Conservation (phyloP, 495 filamentous ascomycete genomes). For the Jackrogersella multiformis region DNA sequence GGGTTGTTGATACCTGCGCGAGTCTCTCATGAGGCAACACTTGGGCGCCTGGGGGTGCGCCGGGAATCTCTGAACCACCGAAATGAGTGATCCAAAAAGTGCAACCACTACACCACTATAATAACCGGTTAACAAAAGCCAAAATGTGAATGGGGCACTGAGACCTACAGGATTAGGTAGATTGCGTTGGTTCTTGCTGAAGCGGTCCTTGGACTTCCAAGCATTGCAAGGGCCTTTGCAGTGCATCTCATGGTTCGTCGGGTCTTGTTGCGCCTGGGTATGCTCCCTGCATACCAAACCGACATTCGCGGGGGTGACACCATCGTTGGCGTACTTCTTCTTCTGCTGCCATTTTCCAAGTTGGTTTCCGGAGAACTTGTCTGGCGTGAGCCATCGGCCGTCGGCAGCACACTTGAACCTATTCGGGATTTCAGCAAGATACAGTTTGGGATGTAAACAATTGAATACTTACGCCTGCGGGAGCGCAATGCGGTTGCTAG, state of each 20-base stretch:
- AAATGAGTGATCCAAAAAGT: constrained; percentile 51
- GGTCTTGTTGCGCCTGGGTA: not conserved
- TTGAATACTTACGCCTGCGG: constrained; percentile 22
- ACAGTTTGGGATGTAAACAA: not conserved
- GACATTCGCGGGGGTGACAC: constrained; percentile 38
- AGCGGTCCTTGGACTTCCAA: constrained; percentile 58
- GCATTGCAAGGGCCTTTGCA: constrained; percentile 60
- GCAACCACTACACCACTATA: constrained; percentile 67
- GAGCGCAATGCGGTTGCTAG: not conserved
- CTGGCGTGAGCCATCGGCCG: constrained; percentile 50
- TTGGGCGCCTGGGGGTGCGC: constrained; percentile 14
- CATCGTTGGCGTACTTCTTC: constrained; percentile 26
- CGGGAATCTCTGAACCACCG: constrained; percentile 30
- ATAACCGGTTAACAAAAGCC: constrained; percentile 16
- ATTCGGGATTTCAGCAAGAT: constrained; percentile 8
- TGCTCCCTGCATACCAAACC: constrained; percentile 45
- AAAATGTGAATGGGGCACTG: not conserved
- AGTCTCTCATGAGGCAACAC: not conserved
- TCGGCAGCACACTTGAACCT: constrained; percentile 63
- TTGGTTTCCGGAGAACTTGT: constrained; percentile 59
- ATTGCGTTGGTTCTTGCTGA: constrained; percentile 66
- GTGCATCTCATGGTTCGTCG: constrained; percentile 29
- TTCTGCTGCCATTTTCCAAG: constrained; percentile 49
- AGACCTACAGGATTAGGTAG: constrained; percentile 59
- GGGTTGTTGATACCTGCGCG: not conserved